Evolutionary conservation across 257 asterid species (phyloP).

Genomic region (Linderniella brevidens): DNA sequence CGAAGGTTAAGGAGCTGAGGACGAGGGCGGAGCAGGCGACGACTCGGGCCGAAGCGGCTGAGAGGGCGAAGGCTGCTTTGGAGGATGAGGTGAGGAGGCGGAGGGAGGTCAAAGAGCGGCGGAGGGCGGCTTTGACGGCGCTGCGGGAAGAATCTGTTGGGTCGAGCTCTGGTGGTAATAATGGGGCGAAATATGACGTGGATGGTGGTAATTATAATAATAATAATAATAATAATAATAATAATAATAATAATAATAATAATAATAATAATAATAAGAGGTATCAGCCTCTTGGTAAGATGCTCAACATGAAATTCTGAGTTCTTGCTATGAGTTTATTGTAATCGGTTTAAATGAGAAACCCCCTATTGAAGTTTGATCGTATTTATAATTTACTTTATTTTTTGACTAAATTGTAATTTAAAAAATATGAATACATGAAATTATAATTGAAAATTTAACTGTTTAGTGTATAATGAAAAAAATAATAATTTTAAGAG

Average conservation of each 20-base stretch:
- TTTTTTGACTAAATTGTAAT: too few relatives aligned
- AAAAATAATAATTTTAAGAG: too few relatives aligned
- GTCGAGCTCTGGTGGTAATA: conserved; percentile 13
- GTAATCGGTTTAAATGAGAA: too few relatives aligned
- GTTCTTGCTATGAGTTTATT: background rate
- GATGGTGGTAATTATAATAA: too few relatives aligned
- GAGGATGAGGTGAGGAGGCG: conserved; percentile 41
- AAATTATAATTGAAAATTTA: too few relatives aligned
- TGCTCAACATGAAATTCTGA: conserved; percentile 54
- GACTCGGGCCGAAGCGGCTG: conserved; percentile 72
- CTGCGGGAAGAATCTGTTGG: conserved; percentile 34
- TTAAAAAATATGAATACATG: too few relatives aligned
- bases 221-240: conserved; percentile 6
- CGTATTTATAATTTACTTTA: too few relatives aligned
- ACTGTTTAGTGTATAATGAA: too few relatives aligned
- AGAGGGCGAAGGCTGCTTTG: conserved; percentile 28
- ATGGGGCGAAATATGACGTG: background rate
- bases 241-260: conserved; percentile 10
- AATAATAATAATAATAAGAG: conserved; percentile 7
- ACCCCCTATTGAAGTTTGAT: too few relatives aligned
- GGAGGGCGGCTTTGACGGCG: conserved; percentile 37
- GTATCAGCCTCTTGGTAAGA: conserved; percentile 56
- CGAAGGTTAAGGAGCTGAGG: conserved; percentile 38
- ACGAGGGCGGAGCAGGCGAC: conserved; percentile 64
- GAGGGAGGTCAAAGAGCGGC: conserved; percentile 32